Conservation (phyloP, 805 yeast species). For the Hagleromyces aurorensis region DNA sequence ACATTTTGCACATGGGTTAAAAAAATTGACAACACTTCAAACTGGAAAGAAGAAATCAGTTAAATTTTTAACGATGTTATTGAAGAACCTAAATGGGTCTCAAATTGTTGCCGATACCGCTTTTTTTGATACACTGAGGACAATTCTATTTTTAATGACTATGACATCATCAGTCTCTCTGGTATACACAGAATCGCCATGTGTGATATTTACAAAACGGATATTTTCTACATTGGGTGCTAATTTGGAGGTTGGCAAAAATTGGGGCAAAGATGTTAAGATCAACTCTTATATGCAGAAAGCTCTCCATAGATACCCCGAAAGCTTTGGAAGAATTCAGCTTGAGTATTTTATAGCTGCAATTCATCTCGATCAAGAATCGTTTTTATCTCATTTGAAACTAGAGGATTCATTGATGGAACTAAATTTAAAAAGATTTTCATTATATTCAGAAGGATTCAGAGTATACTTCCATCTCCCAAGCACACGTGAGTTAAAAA, state of each 20-base stretch:
- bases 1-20: constrained; percentile 21
- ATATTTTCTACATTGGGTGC: constrained; percentile 14
- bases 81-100: constrained; percentile 24
- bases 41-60: constrained; percentile 15
- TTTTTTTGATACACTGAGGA: constrained; percentile 19
- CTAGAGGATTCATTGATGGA: constrained; percentile 10
- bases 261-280: constrained; percentile 14
- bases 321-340: constrained; percentile 16
- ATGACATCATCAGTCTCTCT: constrained; percentile 17
- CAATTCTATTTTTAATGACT: constrained; percentile 15
- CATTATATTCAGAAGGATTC: constrained; percentile 33
- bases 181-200: constrained; percentile 9
- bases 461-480: constrained; percentile 30
- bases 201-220: constrained; percentile 18
- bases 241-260: constrained; percentile 17
- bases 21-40: constrained; percentile 17
- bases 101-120: constrained; percentile 21
- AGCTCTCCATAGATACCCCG: constrained; percentile 14
- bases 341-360: constrained; percentile 29
- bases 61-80: constrained; percentile 19
- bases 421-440: constrained; percentile 19
- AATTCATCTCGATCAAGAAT: constrained; percentile 26
- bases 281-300: constrained; percentile 12
- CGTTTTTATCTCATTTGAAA: constrained; percentile 24
- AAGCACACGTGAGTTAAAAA: constrained; percentile 19